These are phyloP conservation scores for Misopates orontium DNA, from an alignment of 257 asterid genomes.

Conservation along the genomic window DNA sequence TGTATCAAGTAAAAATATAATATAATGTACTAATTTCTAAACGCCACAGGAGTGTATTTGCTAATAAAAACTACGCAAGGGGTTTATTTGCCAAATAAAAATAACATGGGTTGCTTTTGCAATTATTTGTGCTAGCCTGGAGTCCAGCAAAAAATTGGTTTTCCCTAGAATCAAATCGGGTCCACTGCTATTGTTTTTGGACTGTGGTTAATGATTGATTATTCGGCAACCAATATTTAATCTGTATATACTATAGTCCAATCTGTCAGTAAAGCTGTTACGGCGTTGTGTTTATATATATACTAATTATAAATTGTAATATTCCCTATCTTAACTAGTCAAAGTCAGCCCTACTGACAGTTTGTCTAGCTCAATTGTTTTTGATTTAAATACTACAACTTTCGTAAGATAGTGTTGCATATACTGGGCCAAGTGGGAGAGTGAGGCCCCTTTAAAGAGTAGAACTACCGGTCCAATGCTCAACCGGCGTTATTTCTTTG, in stretches of 20 bases:
- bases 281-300: not conserved
- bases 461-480: no score
- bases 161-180: slow-evolving; percentile 45
- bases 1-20: no score
- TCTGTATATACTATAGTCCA: not conserved
- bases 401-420: no score
- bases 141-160: slow-evolving; percentile 43
- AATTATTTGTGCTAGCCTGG: slow-evolving; percentile 44
- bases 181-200: slow-evolving; percentile 27
- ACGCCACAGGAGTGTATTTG: no score
- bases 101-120: no score
- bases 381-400: not conserved
- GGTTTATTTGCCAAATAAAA: no score
- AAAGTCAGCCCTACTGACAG: not conserved
- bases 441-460: no score
- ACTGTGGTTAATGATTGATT: slow-evolving; percentile 31
- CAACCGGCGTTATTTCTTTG: no score
- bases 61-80: no score
- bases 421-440: no score
- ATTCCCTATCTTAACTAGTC: not conserved
- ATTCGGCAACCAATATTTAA: slow-evolving; percentile 19
- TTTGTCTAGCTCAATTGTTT: not conserved
- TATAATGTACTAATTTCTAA: no score
- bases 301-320: not conserved
- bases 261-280: not conserved